Conservation (phyloP, 176 grass and related monocot species). For the Canna indica region DNA sequence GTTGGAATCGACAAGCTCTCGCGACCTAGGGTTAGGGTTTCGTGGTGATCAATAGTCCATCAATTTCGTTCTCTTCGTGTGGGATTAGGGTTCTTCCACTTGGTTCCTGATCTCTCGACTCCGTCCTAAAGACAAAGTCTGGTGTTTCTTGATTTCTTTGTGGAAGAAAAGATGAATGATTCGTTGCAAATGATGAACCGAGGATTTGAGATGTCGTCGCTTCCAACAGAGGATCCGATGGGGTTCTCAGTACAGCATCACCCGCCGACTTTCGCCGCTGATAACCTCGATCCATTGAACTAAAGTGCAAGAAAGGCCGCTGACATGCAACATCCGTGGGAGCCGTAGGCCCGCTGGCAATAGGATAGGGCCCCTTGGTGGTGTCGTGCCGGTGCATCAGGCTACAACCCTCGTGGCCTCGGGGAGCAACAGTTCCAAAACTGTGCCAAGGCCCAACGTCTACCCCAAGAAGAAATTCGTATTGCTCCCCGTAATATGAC, state of each 20-base stretch:
- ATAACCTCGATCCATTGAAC: constrained; percentile 27
- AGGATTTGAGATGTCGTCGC: constrained; percentile 41
- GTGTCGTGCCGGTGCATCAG: not conserved
- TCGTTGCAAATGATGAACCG: constrained; percentile 54
- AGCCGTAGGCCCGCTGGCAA: not conserved
- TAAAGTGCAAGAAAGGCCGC: constrained; percentile 20
- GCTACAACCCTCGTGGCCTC: constrained; percentile 61
- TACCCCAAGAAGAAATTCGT: constrained; percentile 40
- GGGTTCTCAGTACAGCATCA: constrained; percentile 22
- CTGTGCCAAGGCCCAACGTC: constrained; percentile 71
- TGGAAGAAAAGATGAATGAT: constrained; percentile 36
- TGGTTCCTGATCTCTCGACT: not conserved
- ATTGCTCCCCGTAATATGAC: constrained; percentile 83
- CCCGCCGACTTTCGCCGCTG: constrained; percentile 15
- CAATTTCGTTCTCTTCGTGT: not conserved
- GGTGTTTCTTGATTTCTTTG: not conserved
- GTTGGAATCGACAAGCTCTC: not conserved
- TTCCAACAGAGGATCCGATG: constrained; percentile 21
- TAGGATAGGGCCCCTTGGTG: constrained; percentile 7
- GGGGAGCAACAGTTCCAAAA: constrained; percentile 77
- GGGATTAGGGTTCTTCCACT: not conserved
- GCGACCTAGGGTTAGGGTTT: not conserved
- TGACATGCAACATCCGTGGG: constrained; percentile 23
- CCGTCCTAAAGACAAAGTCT: not conserved
- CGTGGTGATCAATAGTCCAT: not conserved